Conservation (phyloP, 2,329 filamentous ascomycete genomes). For the Botrytis medusae region DNA sequence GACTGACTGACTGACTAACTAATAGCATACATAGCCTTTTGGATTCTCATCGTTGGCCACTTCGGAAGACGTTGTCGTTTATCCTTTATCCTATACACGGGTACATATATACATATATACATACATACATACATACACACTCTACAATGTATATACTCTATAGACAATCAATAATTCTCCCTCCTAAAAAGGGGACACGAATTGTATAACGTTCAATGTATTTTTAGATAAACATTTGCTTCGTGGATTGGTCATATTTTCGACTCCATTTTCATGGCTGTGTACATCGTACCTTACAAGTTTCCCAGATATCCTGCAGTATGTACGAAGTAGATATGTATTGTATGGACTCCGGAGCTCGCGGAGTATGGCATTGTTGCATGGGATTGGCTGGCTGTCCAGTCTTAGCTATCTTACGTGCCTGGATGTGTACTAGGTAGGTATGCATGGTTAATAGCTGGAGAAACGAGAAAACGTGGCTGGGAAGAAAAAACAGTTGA, state of each 20-base stretch:
- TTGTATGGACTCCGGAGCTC: neutral
- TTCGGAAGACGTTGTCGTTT: no score
- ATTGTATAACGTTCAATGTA: neutral
- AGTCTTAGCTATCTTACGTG: neutral
- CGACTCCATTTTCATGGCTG: constrained; percentile 8
- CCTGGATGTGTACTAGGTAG: neutral
- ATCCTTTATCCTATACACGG: no score
- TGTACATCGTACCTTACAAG: neutral
- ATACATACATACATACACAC: no score
- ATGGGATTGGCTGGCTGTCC: neutral
- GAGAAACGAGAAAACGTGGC: neutral
- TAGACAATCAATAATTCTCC: no score
- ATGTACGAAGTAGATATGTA: neutral
- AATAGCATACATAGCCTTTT: no score
- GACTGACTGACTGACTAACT: no score
- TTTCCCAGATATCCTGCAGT: neutral
- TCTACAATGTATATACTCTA: no score
- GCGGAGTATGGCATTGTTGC: neutral
- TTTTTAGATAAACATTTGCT: neutral
- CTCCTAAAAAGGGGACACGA: neutral
- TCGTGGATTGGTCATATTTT: neutral
- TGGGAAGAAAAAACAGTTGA: neutral
- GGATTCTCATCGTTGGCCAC: no score
- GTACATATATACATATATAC: no score
- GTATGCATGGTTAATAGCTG: neutral